phyloP scores from a whole-genome alignment of 352 stramenopile species.

The Phytophthora colocasiae region DNA sequence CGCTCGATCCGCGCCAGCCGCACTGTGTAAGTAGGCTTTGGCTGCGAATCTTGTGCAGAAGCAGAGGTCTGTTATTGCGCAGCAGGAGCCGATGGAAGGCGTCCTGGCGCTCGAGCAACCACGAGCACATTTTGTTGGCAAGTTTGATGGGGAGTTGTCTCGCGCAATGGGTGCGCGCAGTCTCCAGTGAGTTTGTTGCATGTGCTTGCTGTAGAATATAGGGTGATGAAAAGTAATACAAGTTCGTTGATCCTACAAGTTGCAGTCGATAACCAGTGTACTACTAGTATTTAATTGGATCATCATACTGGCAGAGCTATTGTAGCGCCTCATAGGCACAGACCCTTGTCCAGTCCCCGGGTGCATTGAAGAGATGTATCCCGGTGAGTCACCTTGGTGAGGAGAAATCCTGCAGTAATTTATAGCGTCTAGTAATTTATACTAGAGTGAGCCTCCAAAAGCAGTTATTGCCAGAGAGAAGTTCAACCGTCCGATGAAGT shows the following conservation, averaged over 20 bases:
- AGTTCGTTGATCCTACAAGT: not conserved
- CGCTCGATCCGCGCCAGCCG: slow-evolving; percentile 72
- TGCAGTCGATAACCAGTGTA: too few relatives aligned
- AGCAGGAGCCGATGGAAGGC: slow-evolving; percentile 28
- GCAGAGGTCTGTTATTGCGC: slow-evolving; percentile 17
- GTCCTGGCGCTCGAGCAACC: slow-evolving; percentile 1
- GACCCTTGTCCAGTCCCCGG: too few relatives aligned
- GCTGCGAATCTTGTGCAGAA: slow-evolving; percentile 6
- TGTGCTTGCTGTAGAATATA: slow-evolving; percentile 25
- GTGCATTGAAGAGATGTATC: too few relatives aligned
- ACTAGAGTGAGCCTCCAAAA: too few relatives aligned
- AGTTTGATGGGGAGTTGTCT: not conserved
- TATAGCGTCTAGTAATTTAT: too few relatives aligned
- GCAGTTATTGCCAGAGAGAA: too few relatives aligned
- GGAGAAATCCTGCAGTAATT: too few relatives aligned
- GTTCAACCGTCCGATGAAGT: slow-evolving; percentile 8
- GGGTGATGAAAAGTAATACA: too few relatives aligned
- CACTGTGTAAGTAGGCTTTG: slow-evolving; percentile 53
- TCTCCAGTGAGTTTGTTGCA: slow-evolving; percentile 1
- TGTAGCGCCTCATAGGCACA: too few relatives aligned
- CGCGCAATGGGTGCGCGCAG: slow-evolving; percentile 1
- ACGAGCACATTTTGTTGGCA: slow-evolving; percentile 4
- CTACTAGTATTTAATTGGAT: too few relatives aligned
- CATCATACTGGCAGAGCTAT: too few relatives aligned
- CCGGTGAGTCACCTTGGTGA: too few relatives aligned